A percentile compares a stretch with the other conserved stretches of the same genome.
phyloP scores from a whole-genome alignment of 2,329 filamentous ascomycete species.

The Dactylellina parvicollis region DNA sequence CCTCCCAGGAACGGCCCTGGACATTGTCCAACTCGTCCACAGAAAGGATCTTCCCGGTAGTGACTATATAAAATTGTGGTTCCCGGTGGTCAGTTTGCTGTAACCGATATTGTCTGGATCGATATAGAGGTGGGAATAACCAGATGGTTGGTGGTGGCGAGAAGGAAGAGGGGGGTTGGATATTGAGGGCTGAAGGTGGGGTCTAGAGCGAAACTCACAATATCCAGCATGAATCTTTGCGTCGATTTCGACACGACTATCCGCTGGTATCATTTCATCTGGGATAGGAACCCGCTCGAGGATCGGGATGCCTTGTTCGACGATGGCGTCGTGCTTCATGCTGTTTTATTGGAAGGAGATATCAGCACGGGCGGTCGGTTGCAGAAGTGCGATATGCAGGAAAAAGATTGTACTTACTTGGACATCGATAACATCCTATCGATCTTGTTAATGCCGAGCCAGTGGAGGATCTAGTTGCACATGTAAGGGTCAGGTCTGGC shows the following conservation, averaged over 20 bases:
- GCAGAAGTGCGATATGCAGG: background rate
- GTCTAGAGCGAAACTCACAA: constrained; percentile 65
- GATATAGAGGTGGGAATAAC: constrained; percentile 6
- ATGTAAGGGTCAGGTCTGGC: constrained; percentile 1
- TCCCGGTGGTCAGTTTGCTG: constrained; percentile 56
- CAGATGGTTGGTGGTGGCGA: constrained; percentile 25
- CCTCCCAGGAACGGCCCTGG: constrained; percentile 91
- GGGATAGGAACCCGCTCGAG: constrained; percentile 90
- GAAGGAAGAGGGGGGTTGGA: constrained; percentile 12
- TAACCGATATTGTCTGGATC: no score
- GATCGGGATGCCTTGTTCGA: constrained; percentile 85
- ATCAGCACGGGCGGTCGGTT: constrained; percentile 5
- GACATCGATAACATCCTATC: constrained; percentile 98
- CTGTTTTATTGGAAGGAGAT: constrained; percentile 62
- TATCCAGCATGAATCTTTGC: constrained; percentile 90
- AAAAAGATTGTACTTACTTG: constrained; percentile 70
- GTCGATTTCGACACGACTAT: constrained; percentile 97
- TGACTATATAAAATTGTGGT: constrained; percentile 69
- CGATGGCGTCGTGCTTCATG: constrained; percentile 92
- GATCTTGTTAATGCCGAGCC: constrained; percentile 98
- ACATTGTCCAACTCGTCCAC: constrained; percentile 85
- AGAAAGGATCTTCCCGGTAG: constrained; percentile 87
- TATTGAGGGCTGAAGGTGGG: constrained; percentile 13
- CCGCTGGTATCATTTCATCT: constrained; percentile 90
- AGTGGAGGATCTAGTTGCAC: constrained; percentile 76